Evolutionary conservation across 345 rosid species (phyloP).

Genomic region (Rubroshorea leprosula): DNA sequence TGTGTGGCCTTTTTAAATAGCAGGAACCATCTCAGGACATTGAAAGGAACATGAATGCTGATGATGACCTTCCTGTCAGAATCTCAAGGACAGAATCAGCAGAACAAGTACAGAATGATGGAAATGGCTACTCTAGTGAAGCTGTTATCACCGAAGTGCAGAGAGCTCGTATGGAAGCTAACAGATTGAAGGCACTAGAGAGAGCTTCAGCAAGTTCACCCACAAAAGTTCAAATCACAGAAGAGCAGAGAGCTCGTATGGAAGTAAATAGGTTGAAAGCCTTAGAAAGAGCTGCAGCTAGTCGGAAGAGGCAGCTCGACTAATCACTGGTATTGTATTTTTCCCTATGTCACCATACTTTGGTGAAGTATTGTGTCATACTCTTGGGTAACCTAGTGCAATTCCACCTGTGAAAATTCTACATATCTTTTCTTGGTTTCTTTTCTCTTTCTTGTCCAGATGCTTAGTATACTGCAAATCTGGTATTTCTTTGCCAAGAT

Average conservation of each 20-base stretch:
- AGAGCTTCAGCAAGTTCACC: slow-evolving; percentile 40
- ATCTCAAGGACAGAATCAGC: slow-evolving; percentile 8
- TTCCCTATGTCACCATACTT: no score
- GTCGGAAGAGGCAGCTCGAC: no score
- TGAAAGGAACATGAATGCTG: not conserved
- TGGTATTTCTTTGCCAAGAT: no score
- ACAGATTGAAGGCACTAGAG: slow-evolving; percentile 67
- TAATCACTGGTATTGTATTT: no score
- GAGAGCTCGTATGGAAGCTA: slow-evolving; percentile 73
- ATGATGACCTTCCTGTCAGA: not conserved
- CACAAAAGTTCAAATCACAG: slow-evolving; percentile 36
- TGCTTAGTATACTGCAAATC: no score
- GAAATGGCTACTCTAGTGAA: slow-evolving; percentile 20
- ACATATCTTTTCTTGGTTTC: no score
- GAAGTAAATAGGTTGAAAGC: slow-evolving; percentile 84
- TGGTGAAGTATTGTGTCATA: no score
- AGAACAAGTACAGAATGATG: slow-evolving; percentile 18
- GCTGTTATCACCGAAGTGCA: slow-evolving; percentile 55
- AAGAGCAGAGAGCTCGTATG: slow-evolving; percentile 80
- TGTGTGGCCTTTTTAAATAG: no score
- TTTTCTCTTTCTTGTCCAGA: no score
- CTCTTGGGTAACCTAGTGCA: no score
- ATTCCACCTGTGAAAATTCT: no score
- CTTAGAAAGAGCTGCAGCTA: slow-evolving; percentile 66
- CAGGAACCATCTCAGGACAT: slow-evolving; percentile 27